Conservation (phyloP, 352 stramenopile genomes). For the Phytophthora palmivora region DNA sequence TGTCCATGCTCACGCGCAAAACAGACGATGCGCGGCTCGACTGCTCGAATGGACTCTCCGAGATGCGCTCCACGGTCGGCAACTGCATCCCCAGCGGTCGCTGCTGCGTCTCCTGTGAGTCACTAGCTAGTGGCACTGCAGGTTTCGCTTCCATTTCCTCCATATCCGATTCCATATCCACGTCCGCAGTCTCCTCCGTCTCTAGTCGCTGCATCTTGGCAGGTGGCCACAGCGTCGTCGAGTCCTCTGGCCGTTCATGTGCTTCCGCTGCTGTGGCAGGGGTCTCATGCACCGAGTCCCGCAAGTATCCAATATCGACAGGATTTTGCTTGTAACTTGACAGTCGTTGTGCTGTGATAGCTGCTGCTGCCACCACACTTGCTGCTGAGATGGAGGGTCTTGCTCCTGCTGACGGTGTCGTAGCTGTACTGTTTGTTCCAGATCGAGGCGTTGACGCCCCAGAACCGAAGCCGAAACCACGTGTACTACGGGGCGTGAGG, state of each 20-base stretch:
- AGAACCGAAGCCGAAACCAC: slow-evolving; percentile 42
- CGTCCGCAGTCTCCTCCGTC: slow-evolving; percentile 40
- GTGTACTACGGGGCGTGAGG: slow-evolving; percentile 53
- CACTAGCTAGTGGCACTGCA: slow-evolving; percentile 20
- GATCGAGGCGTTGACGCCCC: slow-evolving; percentile 47
- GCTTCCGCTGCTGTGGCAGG: slow-evolving; percentile 5
- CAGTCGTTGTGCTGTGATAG: slow-evolving; percentile 56
- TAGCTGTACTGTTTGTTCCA: slow-evolving; percentile 45
- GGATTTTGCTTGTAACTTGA: slow-evolving; percentile 74
- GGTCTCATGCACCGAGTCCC: slow-evolving; percentile 49
- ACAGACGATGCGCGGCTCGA: slow-evolving; percentile 33
- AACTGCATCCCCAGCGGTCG: slow-evolving; percentile 25
- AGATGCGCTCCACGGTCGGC: slow-evolving; percentile 41
- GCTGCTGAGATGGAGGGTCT: slow-evolving; percentile 46
- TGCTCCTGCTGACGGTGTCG: slow-evolving; percentile 33
- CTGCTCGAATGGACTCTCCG: slow-evolving; percentile 40
- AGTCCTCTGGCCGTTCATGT: slow-evolving; percentile 35
- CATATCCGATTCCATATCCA: slow-evolving; percentile 45
- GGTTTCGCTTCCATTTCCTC: slow-evolving; percentile 36
- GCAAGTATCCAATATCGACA: slow-evolving; percentile 74
- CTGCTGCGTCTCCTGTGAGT: slow-evolving; percentile 10
- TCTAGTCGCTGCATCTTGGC: slow-evolving; percentile 42
- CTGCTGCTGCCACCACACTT: slow-evolving; percentile 39
- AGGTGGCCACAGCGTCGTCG: slow-evolving; percentile 31
- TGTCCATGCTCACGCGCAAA: slow-evolving; percentile 32